These are phyloP conservation scores for Aspergillus sp. DNA, from an alignment of 2,329 filamentous ascomycete genomes.

Conservation along the genomic window DNA sequence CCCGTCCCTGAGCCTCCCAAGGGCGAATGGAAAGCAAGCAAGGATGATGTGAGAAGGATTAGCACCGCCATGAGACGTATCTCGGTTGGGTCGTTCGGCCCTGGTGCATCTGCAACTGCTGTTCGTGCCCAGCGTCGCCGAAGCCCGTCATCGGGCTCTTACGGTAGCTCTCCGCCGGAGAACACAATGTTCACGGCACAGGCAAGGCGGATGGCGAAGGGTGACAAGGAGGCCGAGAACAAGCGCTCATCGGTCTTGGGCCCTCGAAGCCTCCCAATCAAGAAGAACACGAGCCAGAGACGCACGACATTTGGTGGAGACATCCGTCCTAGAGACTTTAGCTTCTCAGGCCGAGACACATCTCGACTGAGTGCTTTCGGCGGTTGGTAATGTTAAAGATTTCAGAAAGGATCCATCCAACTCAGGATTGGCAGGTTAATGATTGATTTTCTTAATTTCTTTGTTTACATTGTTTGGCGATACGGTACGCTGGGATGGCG, in stretches of 20 bases:
- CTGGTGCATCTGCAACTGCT: slow-evolving; percentile 38
- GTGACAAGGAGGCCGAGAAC: slow-evolving; percentile 57
- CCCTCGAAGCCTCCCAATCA: slow-evolving; percentile 59
- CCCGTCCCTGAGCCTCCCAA: slow-evolving; percentile 50
- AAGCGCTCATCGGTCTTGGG: slow-evolving; percentile 60
- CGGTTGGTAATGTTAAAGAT: slow-evolving; percentile 35
- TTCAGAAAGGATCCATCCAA: slow-evolving; percentile 24
- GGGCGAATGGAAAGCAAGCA: slow-evolving; percentile 47
- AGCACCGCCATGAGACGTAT: slow-evolving; percentile 58
- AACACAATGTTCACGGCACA: slow-evolving; percentile 65
- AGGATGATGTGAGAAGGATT: slow-evolving; percentile 55
- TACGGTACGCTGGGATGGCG: slow-evolving; percentile 25
- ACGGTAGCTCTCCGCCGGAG: slow-evolving; percentile 57
- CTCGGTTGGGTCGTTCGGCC: slow-evolving; percentile 44
- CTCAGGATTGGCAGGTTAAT: slow-evolving; percentile 16
- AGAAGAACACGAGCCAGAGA: slow-evolving; percentile 51
- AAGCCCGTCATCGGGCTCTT: slow-evolving; percentile 52
- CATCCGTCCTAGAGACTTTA: slow-evolving; percentile 39
- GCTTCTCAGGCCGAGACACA: slow-evolving; percentile 38
- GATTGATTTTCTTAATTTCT: slow-evolving; percentile 20
- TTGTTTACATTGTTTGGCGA: slow-evolving; percentile 16
- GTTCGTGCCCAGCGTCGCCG: slow-evolving; percentile 53
- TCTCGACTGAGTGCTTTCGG: slow-evolving; percentile 39
- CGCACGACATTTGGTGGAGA: slow-evolving; percentile 45
- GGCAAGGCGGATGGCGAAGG: slow-evolving; percentile 66